phyloP scores from a whole-genome alignment of 352 stramenopile species.

The Pythium graminicola region DNA sequence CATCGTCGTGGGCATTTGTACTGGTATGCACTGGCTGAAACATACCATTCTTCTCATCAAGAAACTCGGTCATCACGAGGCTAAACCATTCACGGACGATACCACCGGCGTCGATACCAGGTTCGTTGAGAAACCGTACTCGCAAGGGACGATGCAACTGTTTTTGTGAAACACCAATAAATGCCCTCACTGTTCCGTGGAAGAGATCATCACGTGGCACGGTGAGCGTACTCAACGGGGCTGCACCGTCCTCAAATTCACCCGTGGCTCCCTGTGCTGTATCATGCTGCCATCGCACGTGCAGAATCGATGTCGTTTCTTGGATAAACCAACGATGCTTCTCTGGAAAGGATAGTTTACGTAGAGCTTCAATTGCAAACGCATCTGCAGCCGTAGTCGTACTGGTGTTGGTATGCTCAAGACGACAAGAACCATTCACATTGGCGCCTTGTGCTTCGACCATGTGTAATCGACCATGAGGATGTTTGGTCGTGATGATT shows the following conservation, averaged over 20 bases:
- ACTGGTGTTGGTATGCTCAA: constrained; percentile 15
- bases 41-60: constrained; percentile 39
- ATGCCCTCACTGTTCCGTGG: constrained; percentile 22
- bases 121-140: constrained; percentile 69
- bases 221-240: constrained; percentile 19
- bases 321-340: constrained; percentile 58
- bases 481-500: constrained; percentile 13
- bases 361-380: constrained; percentile 31
- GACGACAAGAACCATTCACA: constrained; percentile 27
- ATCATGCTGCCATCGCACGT: constrained; percentile 31
- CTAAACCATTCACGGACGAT: constrained; percentile 78
- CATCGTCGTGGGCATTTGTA: not conserved
- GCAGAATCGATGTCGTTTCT: constrained; percentile 35
- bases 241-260: not conserved
- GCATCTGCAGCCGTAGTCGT: constrained; percentile 22
- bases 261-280: not conserved
- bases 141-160: constrained; percentile 37
- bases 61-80: constrained; percentile 40
- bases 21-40: constrained; percentile 35
- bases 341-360: constrained; percentile 36
- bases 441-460: constrained; percentile 24
- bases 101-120: constrained; percentile 69
- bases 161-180: constrained; percentile 30
- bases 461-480: constrained; percentile 23
- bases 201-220: constrained; percentile 37